phyloP scores from a whole-genome alignment of 176 grass and related monocot genomes.

The Zizania latifolia region DNA sequence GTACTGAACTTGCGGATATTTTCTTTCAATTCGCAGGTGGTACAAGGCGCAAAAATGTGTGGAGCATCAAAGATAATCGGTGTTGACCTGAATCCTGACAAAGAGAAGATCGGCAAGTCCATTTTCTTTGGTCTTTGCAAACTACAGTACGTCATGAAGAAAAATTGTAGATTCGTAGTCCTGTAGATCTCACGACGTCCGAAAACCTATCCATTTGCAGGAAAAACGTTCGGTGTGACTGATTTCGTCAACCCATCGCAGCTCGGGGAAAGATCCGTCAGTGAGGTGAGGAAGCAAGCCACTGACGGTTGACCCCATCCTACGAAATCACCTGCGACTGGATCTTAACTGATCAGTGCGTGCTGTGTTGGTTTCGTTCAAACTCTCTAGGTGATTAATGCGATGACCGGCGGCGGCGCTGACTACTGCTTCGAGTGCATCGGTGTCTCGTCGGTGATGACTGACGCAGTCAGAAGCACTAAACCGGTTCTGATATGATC shows the following conservation, averaged over 20 bases:
- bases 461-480: constrained; percentile 51
- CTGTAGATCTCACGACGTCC: too few species aligned
- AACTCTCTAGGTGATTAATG: constrained; percentile 47
- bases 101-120: constrained; percentile 37
- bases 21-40: constrained; percentile 46
- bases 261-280: constrained; percentile 29
- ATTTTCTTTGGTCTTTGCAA: too few species aligned
- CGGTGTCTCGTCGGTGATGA: constrained; percentile 50
- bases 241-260: constrained; percentile 50
- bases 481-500: constrained; percentile 35
- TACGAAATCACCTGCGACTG: not conserved
- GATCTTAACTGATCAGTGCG: not conserved
- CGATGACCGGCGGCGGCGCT: constrained; percentile 55
- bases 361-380: not conserved
- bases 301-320: not conserved
- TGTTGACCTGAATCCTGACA: constrained; percentile 55
- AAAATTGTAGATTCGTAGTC: too few species aligned
- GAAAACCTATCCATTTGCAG: constrained; percentile 14
- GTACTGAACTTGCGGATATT: not conserved
- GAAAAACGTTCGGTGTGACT: constrained; percentile 38
- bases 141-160: not conserved
- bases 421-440: constrained; percentile 79
- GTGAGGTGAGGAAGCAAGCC: constrained; percentile 17
- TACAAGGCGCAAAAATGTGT: constrained; percentile 54
- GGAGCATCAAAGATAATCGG: constrained; percentile 55